Evolutionary conservation across 176 grass and related monocot genomes (phyloP), one percentile per base, ranked within the genome.

Genomic region (Paspalum notatum): DNA sequence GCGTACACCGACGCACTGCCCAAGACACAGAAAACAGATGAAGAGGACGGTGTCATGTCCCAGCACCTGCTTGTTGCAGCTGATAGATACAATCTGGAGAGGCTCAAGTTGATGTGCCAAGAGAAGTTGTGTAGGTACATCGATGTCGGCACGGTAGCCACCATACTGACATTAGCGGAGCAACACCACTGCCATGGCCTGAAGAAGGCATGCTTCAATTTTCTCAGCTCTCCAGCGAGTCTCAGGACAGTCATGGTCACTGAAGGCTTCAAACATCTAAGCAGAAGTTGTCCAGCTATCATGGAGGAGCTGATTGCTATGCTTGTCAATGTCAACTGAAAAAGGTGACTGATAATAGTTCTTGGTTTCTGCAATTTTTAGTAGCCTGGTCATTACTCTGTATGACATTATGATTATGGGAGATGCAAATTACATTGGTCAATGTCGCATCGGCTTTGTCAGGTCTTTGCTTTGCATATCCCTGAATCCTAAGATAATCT

Each of bases 31-130:
- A 25, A 69, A 26, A 4, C 43, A 70, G 75, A 75, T 2, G 51
- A 48, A 32, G 82, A 72, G 4, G 73, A 81, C 12, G 12, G 59
- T 40, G 58, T 80, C 52, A 72, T 90, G 71, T 25, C 32, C 9
- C 83, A 90, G 46, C 81, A 90, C 70, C 68, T 90, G 13, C 46
- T 84, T 49, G 80, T 79, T 58, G 81, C 86, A 14, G 81, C 87
- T 3, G 87, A 85, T 39, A 80, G 77, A 48, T 90, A 90, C 62
- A 66, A 60, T 21, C 22, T 90, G 26, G 71, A 85, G 32, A 80
- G 87, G 40, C 66, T 90, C 5, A 85, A 85, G 15, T n/a, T 81
- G 69, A 65, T 85, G 9, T 90, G 87, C 18, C 83, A 90, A 82
- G 77, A 69, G 12, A 82, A 82, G 18, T 18, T 87, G 43, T 75